These are phyloP conservation scores for Helicostylum pulchrum DNA, from an alignment of 192 early-diverging fungal species.

Conservation along the genomic window DNA sequence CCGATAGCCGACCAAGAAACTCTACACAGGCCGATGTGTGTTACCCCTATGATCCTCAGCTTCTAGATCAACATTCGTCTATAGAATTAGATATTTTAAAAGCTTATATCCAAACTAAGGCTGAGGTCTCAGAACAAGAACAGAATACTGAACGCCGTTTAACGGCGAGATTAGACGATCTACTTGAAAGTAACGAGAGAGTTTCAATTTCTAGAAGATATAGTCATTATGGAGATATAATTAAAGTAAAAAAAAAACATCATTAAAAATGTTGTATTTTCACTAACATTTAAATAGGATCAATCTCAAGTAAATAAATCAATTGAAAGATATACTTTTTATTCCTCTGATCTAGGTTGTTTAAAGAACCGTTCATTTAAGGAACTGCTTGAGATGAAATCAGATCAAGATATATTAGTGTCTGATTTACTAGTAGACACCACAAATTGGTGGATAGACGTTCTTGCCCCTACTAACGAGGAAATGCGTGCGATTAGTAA, in stretches of 20 bases:
- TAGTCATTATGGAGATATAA: constrained; percentile 13
- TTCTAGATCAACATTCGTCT: background rate
- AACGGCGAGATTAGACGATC: constrained; percentile 4
- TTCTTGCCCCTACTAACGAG: constrained; percentile 44
- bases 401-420: background rate
- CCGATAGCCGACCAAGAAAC: background rate
- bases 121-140: background rate
- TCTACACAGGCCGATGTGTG: background rate
- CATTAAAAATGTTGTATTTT: no score
- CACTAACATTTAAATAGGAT: background rate
- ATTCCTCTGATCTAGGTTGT: constrained; percentile 9
- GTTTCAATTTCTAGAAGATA: background rate
- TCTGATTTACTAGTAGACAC: constrained; percentile 31
- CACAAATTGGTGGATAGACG: constrained; percentile 68
- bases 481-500: constrained; percentile 59
- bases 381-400: background rate
- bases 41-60: background rate
- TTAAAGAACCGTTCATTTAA: constrained; percentile 2
- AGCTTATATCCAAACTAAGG: background rate
- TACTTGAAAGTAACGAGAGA: constrained; percentile 2
- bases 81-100: background rate
- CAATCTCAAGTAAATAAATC: background rate
- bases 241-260: background rate
- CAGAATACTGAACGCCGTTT: background rate
- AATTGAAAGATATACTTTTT: constrained; percentile 9